These are phyloP conservation scores for Sistotremastrum niveocremeum DNA, from an alignment of 768 basidiomycete species.

Conservation along the genomic window DNA sequence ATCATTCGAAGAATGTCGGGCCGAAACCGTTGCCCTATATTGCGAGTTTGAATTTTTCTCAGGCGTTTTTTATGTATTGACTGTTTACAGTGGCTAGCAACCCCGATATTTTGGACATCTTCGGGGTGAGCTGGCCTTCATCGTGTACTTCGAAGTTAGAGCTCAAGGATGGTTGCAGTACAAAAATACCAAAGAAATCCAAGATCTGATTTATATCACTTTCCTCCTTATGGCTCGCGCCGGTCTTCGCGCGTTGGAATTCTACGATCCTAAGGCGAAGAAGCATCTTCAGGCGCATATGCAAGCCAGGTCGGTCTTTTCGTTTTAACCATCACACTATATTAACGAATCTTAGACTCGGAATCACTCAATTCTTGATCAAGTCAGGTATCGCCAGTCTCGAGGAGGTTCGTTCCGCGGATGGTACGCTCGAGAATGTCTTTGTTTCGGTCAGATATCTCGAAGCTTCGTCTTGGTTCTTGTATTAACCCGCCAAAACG, in stretches of 20 bases:
- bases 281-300: conserved; percentile 87
- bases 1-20: conserved; percentile 89
- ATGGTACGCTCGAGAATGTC: conserved; percentile 50
- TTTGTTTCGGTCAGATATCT: conserved; percentile 47
- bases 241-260: conserved; percentile 68
- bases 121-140: conserved; percentile 24
- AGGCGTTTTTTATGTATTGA: not conserved
- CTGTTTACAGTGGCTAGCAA: conserved; percentile 50
- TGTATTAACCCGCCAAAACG: not conserved
- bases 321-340: not conserved
- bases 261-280: conserved; percentile 63
- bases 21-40: conserved; percentile 75
- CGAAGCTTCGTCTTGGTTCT: not conserved
- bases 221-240: conserved; percentile 82
- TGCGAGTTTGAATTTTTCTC: conserved; percentile 28
- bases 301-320: conserved; percentile 58
- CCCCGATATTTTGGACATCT: conserved; percentile 62
- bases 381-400: conserved; percentile 54
- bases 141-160: not conserved
- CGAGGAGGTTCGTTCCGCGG: conserved; percentile 47
- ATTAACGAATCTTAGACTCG: conserved; percentile 34
- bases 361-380: conserved; percentile 73
- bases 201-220: conserved; percentile 72
- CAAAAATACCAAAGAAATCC: conserved; percentile 47
- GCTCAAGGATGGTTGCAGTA: conserved; percentile 33